A percentile compares a stretch with the other conserved stretches of the same genome.
Conservation (phyloP, 495 filamentous ascomycete species). For the Daldinia caldariorum region DNA sequence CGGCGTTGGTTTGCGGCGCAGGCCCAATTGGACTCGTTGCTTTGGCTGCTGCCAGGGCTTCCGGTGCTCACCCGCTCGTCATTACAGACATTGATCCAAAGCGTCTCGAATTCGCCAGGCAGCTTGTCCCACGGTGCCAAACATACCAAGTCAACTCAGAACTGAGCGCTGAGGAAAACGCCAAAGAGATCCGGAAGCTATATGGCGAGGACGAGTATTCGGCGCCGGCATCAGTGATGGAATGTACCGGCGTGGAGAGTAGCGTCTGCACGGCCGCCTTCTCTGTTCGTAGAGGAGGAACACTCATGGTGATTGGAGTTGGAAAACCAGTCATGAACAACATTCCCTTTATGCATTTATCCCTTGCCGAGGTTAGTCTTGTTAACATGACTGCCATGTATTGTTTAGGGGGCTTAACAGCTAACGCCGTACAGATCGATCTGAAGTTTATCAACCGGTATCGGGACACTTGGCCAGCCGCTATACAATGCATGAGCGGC, state of each 20-base stretch:
- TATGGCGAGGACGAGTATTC: constrained; percentile 62
- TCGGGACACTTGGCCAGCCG: constrained; percentile 68
- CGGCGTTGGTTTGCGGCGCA: constrained; percentile 58
- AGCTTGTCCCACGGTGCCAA: constrained; percentile 64
- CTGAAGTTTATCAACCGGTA: constrained; percentile 73
- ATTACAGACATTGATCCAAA: constrained; percentile 68
- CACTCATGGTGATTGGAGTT: constrained; percentile 71
- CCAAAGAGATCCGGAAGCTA: constrained; percentile 60
- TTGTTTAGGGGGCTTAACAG: constrained; percentile 4
- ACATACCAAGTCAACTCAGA: constrained; percentile 62
- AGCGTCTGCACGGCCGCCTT: constrained; percentile 66
- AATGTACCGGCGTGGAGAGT: constrained; percentile 72
- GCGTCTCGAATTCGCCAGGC: constrained; percentile 66
- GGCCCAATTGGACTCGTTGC: constrained; percentile 63
- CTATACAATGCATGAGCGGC: constrained; percentile 59
- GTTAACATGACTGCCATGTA: constrained; percentile 3
- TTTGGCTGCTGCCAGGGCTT: constrained; percentile 63
- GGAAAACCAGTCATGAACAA: constrained; percentile 69
- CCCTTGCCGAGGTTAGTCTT: constrained; percentile 60
- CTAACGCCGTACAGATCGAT: constrained; percentile 59
- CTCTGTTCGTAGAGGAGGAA: constrained; percentile 66
- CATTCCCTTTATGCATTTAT: constrained; percentile 73
- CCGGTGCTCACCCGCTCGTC: constrained; percentile 70
- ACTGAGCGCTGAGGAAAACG: constrained; percentile 61
- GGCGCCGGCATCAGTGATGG: constrained; percentile 66